Evolutionary conservation across 768 basidiomycete genomes (phyloP), one percentile per base, ranked within the genome.

Genomic region (Antrodiella citrinella): DNA sequence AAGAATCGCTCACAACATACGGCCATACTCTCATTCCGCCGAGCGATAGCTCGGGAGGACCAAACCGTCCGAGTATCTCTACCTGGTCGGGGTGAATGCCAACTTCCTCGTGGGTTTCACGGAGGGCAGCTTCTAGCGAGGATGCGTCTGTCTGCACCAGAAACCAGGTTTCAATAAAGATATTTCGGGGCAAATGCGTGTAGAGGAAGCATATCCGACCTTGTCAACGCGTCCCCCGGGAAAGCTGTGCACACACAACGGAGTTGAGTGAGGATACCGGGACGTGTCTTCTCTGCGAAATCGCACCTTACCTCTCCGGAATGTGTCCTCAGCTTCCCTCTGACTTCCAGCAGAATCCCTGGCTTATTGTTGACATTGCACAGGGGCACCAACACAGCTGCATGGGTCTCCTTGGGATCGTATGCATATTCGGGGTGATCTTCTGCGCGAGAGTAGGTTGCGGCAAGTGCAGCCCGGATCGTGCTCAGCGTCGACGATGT

Each of bases 301-400:
- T 51, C 72, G 30, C 52, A 86, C 88, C 88, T 88, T 26, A 90
- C 79, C 71, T 90, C 86, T n/a, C 88, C 87, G 0, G 86, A 82
- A 65, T 90, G 88, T 24, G 71, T 74, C 56, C 86, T 65, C 38
- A 76, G 65, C 57, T 79, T 78, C 13, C 78, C 78, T 55, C 88
- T 73, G 25, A 90, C 77, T 63, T 90, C 83, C 13, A 89, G 72
- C 44, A 91, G 62, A 18, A 91, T 74, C 4, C 86, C 81, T 0
- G 88, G 84, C 12, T 69, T 68, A 46, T 73, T 72, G 25, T 74
- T 68, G 18, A 90, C 81, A 59, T 91, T 90, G 66, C 87, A 90
- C 46, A 90, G 69, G 0, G 86, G 86, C 54, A 91, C 77, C 46
- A 90, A 68, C 21, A 91, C 82, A 3, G 84, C 84, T 9, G 88